Evolutionary conservation across 2,329 filamentous ascomycete species (phyloP).

Genomic region (Penicillium verrucosum): DNA sequence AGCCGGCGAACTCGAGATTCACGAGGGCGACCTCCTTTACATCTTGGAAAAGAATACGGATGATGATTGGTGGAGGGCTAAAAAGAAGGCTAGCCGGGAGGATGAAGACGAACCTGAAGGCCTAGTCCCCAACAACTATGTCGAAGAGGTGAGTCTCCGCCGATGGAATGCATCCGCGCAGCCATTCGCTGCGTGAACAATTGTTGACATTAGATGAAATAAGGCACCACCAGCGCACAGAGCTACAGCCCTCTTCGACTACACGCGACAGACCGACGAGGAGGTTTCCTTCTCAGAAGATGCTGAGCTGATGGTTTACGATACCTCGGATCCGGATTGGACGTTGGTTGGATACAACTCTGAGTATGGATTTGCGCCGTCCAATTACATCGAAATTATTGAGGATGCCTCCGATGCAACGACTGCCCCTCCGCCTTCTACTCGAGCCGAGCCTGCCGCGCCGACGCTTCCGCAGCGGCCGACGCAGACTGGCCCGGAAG

Average conservation of each 20-base stretch:
- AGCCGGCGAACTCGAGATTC: conserved; percentile 78
- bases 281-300: conserved; percentile 95
- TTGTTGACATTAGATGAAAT: conserved; percentile 11
- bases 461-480: conserved; percentile 37
- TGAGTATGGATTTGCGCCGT: conserved; percentile 90
- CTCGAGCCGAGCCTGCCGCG: conserved; percentile 39
- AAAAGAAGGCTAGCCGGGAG: conserved; percentile 78
- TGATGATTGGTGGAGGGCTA: conserved; percentile 93
- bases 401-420: conserved; percentile 51
- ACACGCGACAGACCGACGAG: conserved; percentile 94
- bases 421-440: conserved; percentile 22
- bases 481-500: conserved; percentile 17
- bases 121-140: conserved; percentile 89
- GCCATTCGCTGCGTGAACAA: not conserved
- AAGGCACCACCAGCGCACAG: conserved; percentile 67
- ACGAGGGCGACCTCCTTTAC: conserved; percentile 84
- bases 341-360: conserved; percentile 80
- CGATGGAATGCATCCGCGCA: not conserved
- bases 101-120: conserved; percentile 91
- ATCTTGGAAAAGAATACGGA: conserved; percentile 76
- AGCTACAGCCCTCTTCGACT: conserved; percentile 96
- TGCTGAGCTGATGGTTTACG: conserved; percentile 76
- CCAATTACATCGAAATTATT: conserved; percentile 86
- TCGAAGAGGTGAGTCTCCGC: conserved; percentile 72
- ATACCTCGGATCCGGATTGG: conserved; percentile 92